These are phyloP conservation scores for Kregervanrija delftensis DNA, from an alignment of 805 yeast species.

Conservation along the genomic window DNA sequence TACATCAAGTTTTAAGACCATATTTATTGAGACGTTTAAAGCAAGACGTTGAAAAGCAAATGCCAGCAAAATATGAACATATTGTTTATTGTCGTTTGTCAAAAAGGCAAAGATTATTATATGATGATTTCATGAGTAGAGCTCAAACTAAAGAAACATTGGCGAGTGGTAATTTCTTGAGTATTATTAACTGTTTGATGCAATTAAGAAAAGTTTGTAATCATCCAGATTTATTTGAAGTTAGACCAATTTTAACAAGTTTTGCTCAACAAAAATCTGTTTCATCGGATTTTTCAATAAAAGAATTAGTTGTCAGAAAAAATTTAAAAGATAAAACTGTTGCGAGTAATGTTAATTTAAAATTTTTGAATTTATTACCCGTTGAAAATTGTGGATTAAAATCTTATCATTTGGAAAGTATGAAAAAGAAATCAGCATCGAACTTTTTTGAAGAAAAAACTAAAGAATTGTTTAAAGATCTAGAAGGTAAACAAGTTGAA, in stretches of 20 bases:
- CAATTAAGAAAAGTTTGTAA: constrained; percentile 94
- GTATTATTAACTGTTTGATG: constrained; percentile 96
- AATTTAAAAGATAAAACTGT: constrained; percentile 11
- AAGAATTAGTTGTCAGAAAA: constrained; percentile 34
- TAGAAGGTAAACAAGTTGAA: constrained; percentile 25
- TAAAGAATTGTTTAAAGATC: constrained; percentile 30
- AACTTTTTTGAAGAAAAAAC: constrained; percentile 38
- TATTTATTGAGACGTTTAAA: constrained; percentile 85
- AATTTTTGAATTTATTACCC: constrained; percentile 56
- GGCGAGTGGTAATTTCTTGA: constrained; percentile 88
- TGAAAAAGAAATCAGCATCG: constrained; percentile 41
- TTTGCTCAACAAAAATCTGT: constrained; percentile 69
- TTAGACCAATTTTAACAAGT: constrained; percentile 88
- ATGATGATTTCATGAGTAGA: constrained; percentile 95
- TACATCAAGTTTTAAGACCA: constrained; percentile 92
- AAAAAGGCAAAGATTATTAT: constrained; percentile 82
- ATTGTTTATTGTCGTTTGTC: constrained; percentile 87
- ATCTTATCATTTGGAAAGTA: constrained; percentile 39
- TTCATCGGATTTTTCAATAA: constrained; percentile 36
- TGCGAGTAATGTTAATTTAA: constrained; percentile 34
- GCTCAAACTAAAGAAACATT: constrained; percentile 92
- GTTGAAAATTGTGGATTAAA: constrained; percentile 35
- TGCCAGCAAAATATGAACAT: constrained; percentile 98
- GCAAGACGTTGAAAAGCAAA: constrained; percentile 95
- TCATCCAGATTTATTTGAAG: constrained; percentile 88